Evolutionary conservation across 768 basidiomycete species (phyloP), one percentile per base, ranked within the genome.

Genomic region (Fibroporia radiculosa): DNA sequence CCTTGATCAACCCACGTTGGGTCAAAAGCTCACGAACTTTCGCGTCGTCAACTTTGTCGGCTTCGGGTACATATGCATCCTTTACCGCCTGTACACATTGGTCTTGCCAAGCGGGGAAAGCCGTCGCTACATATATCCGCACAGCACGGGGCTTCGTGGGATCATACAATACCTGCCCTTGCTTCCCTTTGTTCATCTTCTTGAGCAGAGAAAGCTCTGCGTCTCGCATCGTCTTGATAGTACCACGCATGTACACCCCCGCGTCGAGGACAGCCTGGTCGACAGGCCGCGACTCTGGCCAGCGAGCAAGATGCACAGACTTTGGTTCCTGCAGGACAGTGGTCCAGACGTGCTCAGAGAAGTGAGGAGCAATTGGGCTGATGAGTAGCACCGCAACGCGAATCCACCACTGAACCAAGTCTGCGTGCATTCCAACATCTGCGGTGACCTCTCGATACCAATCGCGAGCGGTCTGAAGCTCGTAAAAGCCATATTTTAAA

Each of bases 81-180:
- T 78, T 77, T 39, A 93, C 73, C 31, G 80, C 70, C 56, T 80
- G 75, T 40, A 97, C 84, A 56, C 87, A 87, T 22, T 65, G 62
- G 54, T 91, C 80, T 63, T 99, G 95, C 95, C 96, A 99, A 53
- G 81, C 83, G 0, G 96, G 96, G 78, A 93, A 98, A 39, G 68
- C 62, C 19, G 78, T 88, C 45, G 96, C 88, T 40, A 97, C 88
- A 62, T 88, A 97, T n/a, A 98, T 74, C 48, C 85, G 71, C 14
- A 93, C 84, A 40, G 75, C 78, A 68, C 90, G 93, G 1, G 89
- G 81, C 56, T 81, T 80, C 65, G 83, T 86, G 7, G 90, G 84
- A 59, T 96, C 93, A 58, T 84, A 97, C 43, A 70, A 52, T n/a
- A 64, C 60, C 14, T 67, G 68, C 14, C 59, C 62, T 24, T 75